Percentiles rank a stretch among this genome's conserved stretches.
Conservation (phyloP, 345 rosid species). For the Camelina hispida region DNA sequence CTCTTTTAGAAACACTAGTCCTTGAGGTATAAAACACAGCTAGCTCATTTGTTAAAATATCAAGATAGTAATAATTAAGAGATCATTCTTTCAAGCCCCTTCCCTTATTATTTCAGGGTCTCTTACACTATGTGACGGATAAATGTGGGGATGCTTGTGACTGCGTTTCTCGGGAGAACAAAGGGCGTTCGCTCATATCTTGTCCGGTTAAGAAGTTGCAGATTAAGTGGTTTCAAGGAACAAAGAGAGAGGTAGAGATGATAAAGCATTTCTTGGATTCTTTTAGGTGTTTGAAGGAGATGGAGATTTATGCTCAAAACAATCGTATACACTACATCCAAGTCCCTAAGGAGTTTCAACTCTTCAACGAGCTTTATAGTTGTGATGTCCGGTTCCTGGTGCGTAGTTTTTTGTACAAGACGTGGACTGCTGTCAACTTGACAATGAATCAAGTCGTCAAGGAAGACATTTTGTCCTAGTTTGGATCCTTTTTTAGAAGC, state of each 20-base stretch:
- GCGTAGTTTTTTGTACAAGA: no score
- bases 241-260: neutral
- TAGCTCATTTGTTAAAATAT: constrained; percentile 7
- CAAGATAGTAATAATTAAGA: neutral
- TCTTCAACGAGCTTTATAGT: neutral
- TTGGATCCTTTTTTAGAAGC: no score
- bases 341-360: neutral
- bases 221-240: neutral
- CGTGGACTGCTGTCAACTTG: no score
- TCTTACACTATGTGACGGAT: constrained; percentile 20
- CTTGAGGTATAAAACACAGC: neutral
- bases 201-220: constrained; percentile 6
- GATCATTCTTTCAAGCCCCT: no score
- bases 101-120: neutral
- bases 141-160: constrained; percentile 30
- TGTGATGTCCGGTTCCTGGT: no score
- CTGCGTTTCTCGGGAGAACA: constrained; percentile 3
- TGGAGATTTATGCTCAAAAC: neutral
- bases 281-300: constrained; percentile 18
- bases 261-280: constrained; percentile 22
- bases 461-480: neutral
- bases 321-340: neutral
- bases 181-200: neutral
- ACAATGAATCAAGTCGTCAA: no score
- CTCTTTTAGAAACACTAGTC: constrained; percentile 14